Conservation (phyloP, 208 protist species). For the Leishmania mexicana region DNA sequence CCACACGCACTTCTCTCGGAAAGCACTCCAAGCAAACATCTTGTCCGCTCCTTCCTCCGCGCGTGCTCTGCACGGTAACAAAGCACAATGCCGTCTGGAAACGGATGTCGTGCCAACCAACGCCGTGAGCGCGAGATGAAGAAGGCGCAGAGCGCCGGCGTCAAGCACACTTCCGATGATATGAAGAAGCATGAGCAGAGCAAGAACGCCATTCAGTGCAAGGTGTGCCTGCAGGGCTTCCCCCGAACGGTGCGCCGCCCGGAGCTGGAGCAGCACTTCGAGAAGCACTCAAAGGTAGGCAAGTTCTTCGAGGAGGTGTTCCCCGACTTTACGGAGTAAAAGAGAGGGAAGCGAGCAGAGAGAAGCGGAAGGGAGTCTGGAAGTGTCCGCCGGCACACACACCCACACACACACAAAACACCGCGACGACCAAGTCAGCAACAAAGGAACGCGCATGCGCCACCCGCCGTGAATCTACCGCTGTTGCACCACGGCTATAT, state of each 20-base stretch:
- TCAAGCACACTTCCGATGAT: constrained; percentile 60
- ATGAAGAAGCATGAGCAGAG: constrained; percentile 77
- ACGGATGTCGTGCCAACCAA: constrained; percentile 71
- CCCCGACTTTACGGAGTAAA: constrained; percentile 19
- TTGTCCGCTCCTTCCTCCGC: too few species aligned
- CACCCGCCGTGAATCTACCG: too few species aligned
- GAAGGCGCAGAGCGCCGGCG: constrained; percentile 39
- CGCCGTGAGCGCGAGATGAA: constrained; percentile 62
- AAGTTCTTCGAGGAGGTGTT: constrained; percentile 68
- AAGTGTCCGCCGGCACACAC: not conserved
- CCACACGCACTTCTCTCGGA: too few species aligned
- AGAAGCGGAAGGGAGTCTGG: not conserved
- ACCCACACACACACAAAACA: too few species aligned
- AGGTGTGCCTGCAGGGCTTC: constrained; percentile 75
- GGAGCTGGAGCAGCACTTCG: constrained; percentile 77
- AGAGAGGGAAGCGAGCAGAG: not conserved
- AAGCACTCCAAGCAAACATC: too few species aligned
- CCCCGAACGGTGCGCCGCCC: constrained; percentile 67
- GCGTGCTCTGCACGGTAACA: not conserved
- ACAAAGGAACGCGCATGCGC: too few species aligned
- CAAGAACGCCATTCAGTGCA: constrained; percentile 80
- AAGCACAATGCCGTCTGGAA: constrained; percentile 68
- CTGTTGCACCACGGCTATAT: not conserved
- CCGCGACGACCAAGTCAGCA: too few species aligned
- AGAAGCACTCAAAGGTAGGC: constrained; percentile 66